A percentile compares a stretch with the other conserved stretches of the same genome.
These are phyloP conservation scores for Phragmites australis DNA, from an alignment of 176 grass and related monocot species.

Conservation along the genomic window DNA sequence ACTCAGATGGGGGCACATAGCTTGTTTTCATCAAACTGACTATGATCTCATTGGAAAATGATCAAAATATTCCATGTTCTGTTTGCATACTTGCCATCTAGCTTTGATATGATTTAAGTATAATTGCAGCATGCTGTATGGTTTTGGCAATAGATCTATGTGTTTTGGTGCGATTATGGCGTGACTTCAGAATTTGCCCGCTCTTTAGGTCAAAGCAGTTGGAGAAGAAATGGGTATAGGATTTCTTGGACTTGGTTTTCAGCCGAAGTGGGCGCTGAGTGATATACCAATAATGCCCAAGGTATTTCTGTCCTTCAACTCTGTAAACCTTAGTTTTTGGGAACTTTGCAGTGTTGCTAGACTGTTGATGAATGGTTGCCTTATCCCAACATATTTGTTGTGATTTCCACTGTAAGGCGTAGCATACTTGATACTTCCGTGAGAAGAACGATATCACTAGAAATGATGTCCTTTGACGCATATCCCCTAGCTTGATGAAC, in stretches of 20 bases:
- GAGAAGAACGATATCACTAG: neutral
- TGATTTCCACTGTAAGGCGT: neutral
- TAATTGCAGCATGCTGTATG: neutral
- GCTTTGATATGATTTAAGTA: neutral
- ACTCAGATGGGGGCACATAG: neutral
- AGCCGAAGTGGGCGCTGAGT: constrained; percentile 74
- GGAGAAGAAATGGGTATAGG: constrained; percentile 94
- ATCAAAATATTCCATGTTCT: neutral
- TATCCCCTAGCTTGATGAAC: neutral
- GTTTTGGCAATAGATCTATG: neutral
- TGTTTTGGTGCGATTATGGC: constrained; percentile 2
- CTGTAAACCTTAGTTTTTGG: constrained; percentile 10
- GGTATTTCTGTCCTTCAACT: constrained; percentile 49
- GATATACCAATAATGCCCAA: constrained; percentile 97
- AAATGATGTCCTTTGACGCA: neutral
- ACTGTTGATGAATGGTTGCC: constrained; percentile 7
- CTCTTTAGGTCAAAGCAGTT: constrained; percentile 86
- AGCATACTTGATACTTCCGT: neutral
- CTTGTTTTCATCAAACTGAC: neutral
- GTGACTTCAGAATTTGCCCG: constrained; percentile 2
- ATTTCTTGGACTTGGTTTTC: constrained; percentile 97
- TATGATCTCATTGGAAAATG: neutral
- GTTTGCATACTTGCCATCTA: neutral
- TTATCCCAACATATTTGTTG: neutral
- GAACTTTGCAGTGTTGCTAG: neutral